Conservation (phyloP, 345 rosid genomes). For the Lagerstroemia speciosa region DNA sequence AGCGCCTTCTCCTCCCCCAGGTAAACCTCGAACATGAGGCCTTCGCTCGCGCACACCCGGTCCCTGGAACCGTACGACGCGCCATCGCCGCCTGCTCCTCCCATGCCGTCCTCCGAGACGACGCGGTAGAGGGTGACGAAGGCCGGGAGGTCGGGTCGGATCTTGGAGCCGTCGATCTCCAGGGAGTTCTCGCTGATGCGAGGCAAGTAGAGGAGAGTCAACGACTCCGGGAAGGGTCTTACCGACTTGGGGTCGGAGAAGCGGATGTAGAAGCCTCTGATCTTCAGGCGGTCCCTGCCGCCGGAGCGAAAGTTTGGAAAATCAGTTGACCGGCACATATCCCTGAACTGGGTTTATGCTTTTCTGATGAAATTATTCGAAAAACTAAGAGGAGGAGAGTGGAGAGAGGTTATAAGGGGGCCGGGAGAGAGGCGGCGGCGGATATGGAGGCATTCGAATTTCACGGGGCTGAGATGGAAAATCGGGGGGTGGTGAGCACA, state of each 20-base stretch:
- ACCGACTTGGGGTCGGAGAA: constrained; percentile 24
- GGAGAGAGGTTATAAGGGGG: neutral
- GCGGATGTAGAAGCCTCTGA: constrained; percentile 54
- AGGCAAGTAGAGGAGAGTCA: constrained; percentile 64
- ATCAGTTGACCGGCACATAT: constrained; percentile 57
- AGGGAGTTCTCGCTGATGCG: constrained; percentile 46
- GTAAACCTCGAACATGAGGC: constrained; percentile 65
- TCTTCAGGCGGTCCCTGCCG: constrained; percentile 23
- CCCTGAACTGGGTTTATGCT: neutral
- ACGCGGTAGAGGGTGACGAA: constrained; percentile 57
- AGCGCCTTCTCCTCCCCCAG: constrained; percentile 48
- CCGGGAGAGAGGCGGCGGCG: neutral
- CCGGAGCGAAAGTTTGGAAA: constrained; percentile 18
- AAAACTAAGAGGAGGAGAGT: neutral
- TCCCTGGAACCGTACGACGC: constrained; percentile 51
- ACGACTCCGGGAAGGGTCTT: constrained; percentile 35
- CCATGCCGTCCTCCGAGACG: constrained; percentile 20
- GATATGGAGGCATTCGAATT: neutral
- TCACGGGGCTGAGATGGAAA: neutral
- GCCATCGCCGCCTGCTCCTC: constrained; percentile 17
- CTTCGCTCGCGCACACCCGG: constrained; percentile 42
- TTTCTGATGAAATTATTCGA: neutral
- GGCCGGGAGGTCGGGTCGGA: constrained; percentile 52
- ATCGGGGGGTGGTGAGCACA: constrained; percentile 11
- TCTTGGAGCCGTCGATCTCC: constrained; percentile 42